Base-by-base conservation (phyloP, 2,329 filamentous ascomycete genomes). In the Calycina herbarum region DNA sequence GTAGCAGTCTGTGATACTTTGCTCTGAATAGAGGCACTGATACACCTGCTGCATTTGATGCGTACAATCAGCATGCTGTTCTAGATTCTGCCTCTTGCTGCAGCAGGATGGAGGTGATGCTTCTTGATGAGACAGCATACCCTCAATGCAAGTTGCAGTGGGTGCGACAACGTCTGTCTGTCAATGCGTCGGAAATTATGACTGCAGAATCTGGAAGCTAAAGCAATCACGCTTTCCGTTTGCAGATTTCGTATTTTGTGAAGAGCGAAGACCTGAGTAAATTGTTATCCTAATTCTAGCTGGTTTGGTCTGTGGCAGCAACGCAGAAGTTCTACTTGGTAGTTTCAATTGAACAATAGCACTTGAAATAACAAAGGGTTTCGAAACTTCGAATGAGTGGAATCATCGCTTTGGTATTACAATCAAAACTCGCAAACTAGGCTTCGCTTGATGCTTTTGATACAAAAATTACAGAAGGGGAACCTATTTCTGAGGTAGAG, bases 401-500 rank as follows among this genome's bases (percentile, higher is more conserved):
- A 57, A 33, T 35, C 56, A 33, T 57, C 27, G 29, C 56, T 27
- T 56, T 61, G 57, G 40, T 51, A 63, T 51, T 48, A 15, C 35
- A 48, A 29, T 33, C 10, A 33, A n/a, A 40, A 24, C 20, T 57
- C 61, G n/a, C 45, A 51, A 35, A 57, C 40, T 61, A 58, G 59
- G 38, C 62, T 11, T 61, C 59, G 56, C 66, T 63, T 64, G 59
- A 64, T 57, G 45, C 57, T 38, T 59, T 64, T 33, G 42, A 33
- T 29, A 31, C 27, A 40, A 66, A 51, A 64, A 58, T 48, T 65
- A 64, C 57, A 67, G 56, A 20, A 15, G 58, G 7, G 15, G 7
- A 31, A 56, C 45, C 57, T 73, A 69, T 24, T 72, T 65, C 64
- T 73, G 73, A 69, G 83, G 80, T 63, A 87, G 77, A 65, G 85